phyloP scores from a whole-genome alignment of 129 eudicot genomes.

The Chrysanthemum seticuspe region DNA sequence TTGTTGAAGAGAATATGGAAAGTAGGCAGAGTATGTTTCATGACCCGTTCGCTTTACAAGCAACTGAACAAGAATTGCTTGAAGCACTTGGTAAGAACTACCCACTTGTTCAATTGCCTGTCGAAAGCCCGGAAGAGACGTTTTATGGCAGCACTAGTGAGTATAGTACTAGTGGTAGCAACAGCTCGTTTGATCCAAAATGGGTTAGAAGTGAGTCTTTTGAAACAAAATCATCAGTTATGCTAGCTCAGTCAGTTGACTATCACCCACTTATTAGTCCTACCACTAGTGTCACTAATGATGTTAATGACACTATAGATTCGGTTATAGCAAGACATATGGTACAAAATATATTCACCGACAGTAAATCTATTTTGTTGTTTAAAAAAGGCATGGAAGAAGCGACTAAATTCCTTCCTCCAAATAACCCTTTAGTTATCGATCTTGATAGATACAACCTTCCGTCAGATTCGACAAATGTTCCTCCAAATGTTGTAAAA shows the following conservation, averaged over 20 bases:
- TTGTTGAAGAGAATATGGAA: slow-evolving; percentile 73
- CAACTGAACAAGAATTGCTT: slow-evolving; percentile 54
- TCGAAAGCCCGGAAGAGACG: slow-evolving; percentile 49
- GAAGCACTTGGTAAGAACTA: slow-evolving; percentile 52
- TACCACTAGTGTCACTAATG: slow-evolving; percentile 27
- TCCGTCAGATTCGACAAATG: slow-evolving; percentile 37
- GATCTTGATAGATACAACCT: slow-evolving; percentile 58
- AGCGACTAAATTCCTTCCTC: slow-evolving; percentile 82
- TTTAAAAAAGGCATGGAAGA: slow-evolving; percentile 82
- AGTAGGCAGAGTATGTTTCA: slow-evolving; percentile 63
- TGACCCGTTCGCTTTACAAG: slow-evolving; percentile 59
- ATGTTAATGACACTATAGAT: slow-evolving; percentile 29
- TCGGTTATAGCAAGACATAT: slow-evolving; percentile 28
- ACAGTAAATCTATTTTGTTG: slow-evolving; percentile 58
- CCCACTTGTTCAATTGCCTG: slow-evolving; percentile 32
- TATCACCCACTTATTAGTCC: slow-evolving; percentile 27
- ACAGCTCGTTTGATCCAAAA: slow-evolving; percentile 30
- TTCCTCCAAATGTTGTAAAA: slow-evolving; percentile 27
- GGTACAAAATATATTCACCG: slow-evolving; percentile 38
- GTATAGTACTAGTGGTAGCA: slow-evolving; percentile 26
- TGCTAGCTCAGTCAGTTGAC: slow-evolving; percentile 29
- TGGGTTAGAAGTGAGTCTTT: slow-evolving; percentile 48
- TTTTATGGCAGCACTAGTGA: slow-evolving; percentile 44
- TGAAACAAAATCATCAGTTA: slow-evolving; percentile 33
- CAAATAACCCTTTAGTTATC: slow-evolving; percentile 42